Evolutionary conservation across 1,139 yeast species (phyloP), one percentile per base, ranked within the genome.

Genomic region (Geotrichum citri-aurantii): DNA sequence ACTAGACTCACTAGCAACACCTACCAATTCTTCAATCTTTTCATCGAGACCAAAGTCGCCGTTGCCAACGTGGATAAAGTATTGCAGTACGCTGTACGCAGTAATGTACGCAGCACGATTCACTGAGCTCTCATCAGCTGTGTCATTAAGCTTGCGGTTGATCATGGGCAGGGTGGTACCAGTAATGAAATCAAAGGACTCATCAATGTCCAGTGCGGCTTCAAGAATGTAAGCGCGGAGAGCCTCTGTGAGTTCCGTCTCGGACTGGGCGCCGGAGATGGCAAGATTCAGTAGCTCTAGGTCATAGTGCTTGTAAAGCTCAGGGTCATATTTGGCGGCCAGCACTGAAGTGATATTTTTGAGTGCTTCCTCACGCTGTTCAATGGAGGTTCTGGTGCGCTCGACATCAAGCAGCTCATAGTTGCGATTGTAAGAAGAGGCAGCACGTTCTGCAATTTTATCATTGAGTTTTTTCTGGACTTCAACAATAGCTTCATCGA

Each of bases 1-100:
- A 14, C 62, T 62, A 14, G 66, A 57, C 51, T 69, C 71, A n/a
- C 70, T 70, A 21, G 74, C 75, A 26, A 67, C 47, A 50, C 65
- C 69, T 31, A 73, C 56, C n/a, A 73, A 62, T 21, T 57, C 61
- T 29, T 63, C 65, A 24, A 69, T 66, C 10, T 64, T 59, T 3
- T 65, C 65, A 27, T 73, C 76, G 19, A 71, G 67, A 23, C 69
- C 68, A 62, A 65, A 73, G 10, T 74, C 75, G 17, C 75, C 75
- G 33, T 73, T 68, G 19, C 75, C 76, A 33, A 65, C 65, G 53
- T 67, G 65, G 55, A 67, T 59, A 56, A 71, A 64, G 55, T 65
- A 73, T 54, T 70, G 71, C 24, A 73, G 61, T 50, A 71, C 61
- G 8, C 71, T 64, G 59, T 68, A 72, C 12, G 68, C 67, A 14